Evolutionary conservation across 2,329 filamentous ascomycete genomes (phyloP).

Genomic region (Ophiocordyceps camponoti-rufipedis): DNA sequence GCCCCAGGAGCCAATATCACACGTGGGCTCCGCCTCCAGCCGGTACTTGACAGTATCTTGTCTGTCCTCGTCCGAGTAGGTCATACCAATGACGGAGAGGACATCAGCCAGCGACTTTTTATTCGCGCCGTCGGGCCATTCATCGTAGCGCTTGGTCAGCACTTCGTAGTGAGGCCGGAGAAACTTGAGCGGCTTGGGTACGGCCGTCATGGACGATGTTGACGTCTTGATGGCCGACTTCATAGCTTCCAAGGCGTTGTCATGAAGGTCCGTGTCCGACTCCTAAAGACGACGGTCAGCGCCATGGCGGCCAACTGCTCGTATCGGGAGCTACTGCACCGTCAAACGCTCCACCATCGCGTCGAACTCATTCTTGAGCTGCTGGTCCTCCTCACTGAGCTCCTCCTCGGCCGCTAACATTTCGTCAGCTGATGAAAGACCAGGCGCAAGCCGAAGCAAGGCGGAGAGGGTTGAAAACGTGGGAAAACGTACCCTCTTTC

Average conservation of each 20-base stretch:
- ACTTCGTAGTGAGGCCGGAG: constrained; percentile 90
- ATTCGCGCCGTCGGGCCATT: constrained; percentile 69
- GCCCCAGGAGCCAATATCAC: constrained; percentile 92
- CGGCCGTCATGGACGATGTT: constrained; percentile 97
- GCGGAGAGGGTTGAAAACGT: background rate
- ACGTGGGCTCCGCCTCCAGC: constrained; percentile 59
- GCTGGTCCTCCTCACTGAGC: constrained; percentile 92
- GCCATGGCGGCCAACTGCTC: background rate
- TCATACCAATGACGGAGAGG: constrained; percentile 95
- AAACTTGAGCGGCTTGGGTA: constrained; percentile 96
- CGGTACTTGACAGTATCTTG: constrained; percentile 94
- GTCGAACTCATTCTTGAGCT: constrained; percentile 93
- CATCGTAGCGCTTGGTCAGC: constrained; percentile 71
- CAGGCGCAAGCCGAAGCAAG: background rate
- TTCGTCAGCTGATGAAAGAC: constrained; percentile 7
- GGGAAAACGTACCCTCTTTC: constrained; percentile 22
- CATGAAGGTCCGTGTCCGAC: constrained; percentile 72
- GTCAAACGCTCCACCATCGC: constrained; percentile 94
- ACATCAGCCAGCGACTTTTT: constrained; percentile 89
- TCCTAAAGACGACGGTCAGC: constrained; percentile 35
- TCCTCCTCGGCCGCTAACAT: constrained; percentile 46
- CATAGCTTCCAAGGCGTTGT: constrained; percentile 84
- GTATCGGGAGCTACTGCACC: constrained; percentile 26
- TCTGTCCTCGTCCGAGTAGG: constrained; percentile 89
- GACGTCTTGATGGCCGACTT: constrained; percentile 98